Evolutionary conservation across 345 rosid genomes (phyloP).

Genomic region (Ricinus communis): DNA sequence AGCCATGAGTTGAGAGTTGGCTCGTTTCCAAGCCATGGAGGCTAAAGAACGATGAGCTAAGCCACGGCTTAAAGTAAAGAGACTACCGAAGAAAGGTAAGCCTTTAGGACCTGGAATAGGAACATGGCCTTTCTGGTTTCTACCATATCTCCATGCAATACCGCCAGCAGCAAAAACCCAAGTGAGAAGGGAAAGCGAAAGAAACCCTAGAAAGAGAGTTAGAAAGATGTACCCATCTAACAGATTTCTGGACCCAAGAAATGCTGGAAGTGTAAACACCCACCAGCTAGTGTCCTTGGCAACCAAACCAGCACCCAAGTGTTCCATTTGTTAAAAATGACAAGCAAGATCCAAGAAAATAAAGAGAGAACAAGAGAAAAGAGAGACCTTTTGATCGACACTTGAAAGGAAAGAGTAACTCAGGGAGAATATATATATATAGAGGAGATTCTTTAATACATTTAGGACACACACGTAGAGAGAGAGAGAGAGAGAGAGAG

Average conservation of each 20-base stretch:
- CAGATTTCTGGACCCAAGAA: slow-evolving; percentile 40
- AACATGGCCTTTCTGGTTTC: slow-evolving; percentile 42
- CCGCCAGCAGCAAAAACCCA: slow-evolving; percentile 72
- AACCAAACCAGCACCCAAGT: slow-evolving; percentile 32
- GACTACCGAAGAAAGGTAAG: slow-evolving; percentile 72
- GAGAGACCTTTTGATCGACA: neutral
- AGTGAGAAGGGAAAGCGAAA: slow-evolving; percentile 41
- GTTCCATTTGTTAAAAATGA: neutral
- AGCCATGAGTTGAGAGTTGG: slow-evolving; percentile 65
- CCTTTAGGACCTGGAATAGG: slow-evolving; percentile 72
- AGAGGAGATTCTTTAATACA: no score
- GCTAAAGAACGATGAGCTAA: slow-evolving; percentile 71
- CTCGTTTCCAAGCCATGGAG: slow-evolving; percentile 51
- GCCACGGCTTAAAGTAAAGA: slow-evolving; percentile 60
- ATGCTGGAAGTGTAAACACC: slow-evolving; percentile 61
- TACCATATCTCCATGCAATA: slow-evolving; percentile 64
- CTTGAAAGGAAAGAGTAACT: neutral
- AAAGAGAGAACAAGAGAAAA: neutral
- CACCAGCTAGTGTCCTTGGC: slow-evolving; percentile 56
- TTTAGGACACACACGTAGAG: no score
- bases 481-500: no score
- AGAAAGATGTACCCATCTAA: slow-evolving; percentile 31
- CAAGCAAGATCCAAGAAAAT: neutral
- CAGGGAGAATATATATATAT: no score
- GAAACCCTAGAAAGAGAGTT: slow-evolving; percentile 38